These are phyloP conservation scores for Pyrenula aspistea DNA, from an alignment of 495 filamentous ascomycete genomes.

Conservation along the genomic window DNA sequence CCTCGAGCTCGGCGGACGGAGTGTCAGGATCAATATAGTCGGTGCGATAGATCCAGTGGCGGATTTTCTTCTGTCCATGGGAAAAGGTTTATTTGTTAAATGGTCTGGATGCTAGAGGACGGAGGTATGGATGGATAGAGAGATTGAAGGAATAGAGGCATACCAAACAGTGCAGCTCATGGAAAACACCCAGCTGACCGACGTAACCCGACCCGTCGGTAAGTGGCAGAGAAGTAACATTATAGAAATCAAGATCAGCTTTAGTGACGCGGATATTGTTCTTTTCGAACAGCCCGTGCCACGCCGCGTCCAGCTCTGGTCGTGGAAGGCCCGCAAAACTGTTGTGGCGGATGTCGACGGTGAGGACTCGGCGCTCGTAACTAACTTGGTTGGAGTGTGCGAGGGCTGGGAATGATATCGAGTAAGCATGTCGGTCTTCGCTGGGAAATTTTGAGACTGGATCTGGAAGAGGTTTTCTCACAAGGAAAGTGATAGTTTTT, in stretches of 20 bases:
- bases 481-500: no score
- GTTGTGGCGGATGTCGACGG: no score
- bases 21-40: no score
- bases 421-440: no score
- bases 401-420: no score
- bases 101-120: no score
- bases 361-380: no score
- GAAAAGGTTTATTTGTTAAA: background rate
- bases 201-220: background rate
- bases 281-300: slow-evolving; percentile 7
- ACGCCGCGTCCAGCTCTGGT: slow-evolving; percentile 2
- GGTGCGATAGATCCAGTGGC: slow-evolving; percentile 7
- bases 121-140: background rate
- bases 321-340: background rate
- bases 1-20: no score
- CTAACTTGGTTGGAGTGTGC: no score
- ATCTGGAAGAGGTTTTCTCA: no score
- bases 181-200: slow-evolving; percentile 3
- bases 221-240: slow-evolving; percentile 3
- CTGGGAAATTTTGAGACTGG: no score
- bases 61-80: slow-evolving; percentile 5
- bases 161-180: slow-evolving; percentile 7
- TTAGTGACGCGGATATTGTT: slow-evolving; percentile 4
- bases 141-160: background rate
- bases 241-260: slow-evolving; percentile 3